phyloP scores from a whole-genome alignment of 2,329 filamentous ascomycete genomes.

The Trichothecium sympodiale region DNA sequence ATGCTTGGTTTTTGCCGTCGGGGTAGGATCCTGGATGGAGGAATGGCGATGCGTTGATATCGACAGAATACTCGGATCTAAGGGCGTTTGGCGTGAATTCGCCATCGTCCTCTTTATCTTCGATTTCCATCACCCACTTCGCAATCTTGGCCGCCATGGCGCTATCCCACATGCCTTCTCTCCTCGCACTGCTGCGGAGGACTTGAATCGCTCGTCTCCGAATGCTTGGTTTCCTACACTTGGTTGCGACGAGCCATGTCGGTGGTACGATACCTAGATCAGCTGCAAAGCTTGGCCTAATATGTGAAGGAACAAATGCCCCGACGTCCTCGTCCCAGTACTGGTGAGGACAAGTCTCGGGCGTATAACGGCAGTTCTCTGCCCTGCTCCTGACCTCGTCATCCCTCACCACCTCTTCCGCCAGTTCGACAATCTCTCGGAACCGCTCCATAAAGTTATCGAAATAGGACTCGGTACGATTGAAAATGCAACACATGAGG shows the following conservation, averaged over 20 bases:
- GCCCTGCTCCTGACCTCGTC: slow-evolving; percentile 40
- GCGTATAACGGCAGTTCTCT: slow-evolving; percentile 30
- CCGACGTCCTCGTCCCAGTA: slow-evolving; percentile 17
- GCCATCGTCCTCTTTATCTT: slow-evolving; percentile 29
- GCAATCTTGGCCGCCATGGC: slow-evolving; percentile 44
- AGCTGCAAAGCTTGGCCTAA: slow-evolving; percentile 52
- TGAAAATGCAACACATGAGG: slow-evolving; percentile 50
- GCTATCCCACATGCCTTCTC: slow-evolving; percentile 62
- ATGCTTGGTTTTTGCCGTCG: neutral
- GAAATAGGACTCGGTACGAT: slow-evolving; percentile 45
- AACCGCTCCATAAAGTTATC: slow-evolving; percentile 43
- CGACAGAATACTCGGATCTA: too few relatives aligned
- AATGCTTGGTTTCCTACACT: slow-evolving; percentile 46
- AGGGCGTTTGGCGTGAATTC: neutral
- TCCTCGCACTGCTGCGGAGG: slow-evolving; percentile 45
- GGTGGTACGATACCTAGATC: slow-evolving; percentile 54
- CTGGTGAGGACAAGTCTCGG: slow-evolving; percentile 28
- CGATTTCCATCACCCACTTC: slow-evolving; percentile 42
- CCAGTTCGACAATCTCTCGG: slow-evolving; percentile 43
- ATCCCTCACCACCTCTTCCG: slow-evolving; percentile 47
- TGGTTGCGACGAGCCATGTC: slow-evolving; percentile 55
- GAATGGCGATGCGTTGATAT: too few relatives aligned
- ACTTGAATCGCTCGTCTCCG: slow-evolving; percentile 52
- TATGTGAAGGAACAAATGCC: slow-evolving; percentile 34
- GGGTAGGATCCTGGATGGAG: too few relatives aligned